These are phyloP conservation scores for Debaryomyces hansenii DNA, from an alignment of 805 yeast genomes.

Conservation along the genomic window DNA sequence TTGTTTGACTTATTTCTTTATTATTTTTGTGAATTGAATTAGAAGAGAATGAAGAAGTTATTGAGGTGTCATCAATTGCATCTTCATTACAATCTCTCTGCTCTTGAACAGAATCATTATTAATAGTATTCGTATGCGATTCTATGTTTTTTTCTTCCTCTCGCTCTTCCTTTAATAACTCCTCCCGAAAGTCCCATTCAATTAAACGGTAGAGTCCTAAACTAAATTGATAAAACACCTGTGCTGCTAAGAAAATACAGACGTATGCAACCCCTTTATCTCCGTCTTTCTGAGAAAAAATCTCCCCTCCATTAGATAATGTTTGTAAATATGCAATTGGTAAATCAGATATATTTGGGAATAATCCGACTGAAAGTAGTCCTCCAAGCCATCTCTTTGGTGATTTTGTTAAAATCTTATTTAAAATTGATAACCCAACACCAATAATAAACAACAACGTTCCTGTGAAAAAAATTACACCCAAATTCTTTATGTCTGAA, in stretches of 20 bases:
- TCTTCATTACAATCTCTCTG: neutral
- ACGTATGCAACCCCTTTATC: slow-evolving; percentile 81
- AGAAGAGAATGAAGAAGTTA: neutral
- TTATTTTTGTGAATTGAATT: neutral
- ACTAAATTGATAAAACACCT: slow-evolving; percentile 68
- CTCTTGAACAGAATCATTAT: neutral
- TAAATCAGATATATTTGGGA: slow-evolving; percentile 78
- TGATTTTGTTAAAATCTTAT: slow-evolving; percentile 50
- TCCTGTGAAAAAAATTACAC: slow-evolving; percentile 54
- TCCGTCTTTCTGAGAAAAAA: slow-evolving; percentile 59
- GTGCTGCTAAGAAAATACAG: slow-evolving; percentile 71
- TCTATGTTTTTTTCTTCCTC: slow-evolving; percentile 9
- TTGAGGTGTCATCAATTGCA: neutral
- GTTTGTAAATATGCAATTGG: slow-evolving; percentile 85
- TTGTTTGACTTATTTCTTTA: neutral
- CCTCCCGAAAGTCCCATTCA: slow-evolving; percentile 64
- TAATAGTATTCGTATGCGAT: neutral
- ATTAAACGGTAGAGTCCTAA: slow-evolving; percentile 72
- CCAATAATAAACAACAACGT: slow-evolving; percentile 54
- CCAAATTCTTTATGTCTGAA: slow-evolving; percentile 68
- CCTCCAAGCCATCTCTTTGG: slow-evolving; percentile 83
- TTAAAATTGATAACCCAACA: slow-evolving; percentile 42
- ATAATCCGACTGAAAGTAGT: slow-evolving; percentile 63
- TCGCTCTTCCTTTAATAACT: slow-evolving; percentile 14
- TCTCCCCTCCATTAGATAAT: slow-evolving; percentile 57